Base-by-base conservation (phyloP, 768 basidiomycete species). In the Serpula lacrymans region DNA sequence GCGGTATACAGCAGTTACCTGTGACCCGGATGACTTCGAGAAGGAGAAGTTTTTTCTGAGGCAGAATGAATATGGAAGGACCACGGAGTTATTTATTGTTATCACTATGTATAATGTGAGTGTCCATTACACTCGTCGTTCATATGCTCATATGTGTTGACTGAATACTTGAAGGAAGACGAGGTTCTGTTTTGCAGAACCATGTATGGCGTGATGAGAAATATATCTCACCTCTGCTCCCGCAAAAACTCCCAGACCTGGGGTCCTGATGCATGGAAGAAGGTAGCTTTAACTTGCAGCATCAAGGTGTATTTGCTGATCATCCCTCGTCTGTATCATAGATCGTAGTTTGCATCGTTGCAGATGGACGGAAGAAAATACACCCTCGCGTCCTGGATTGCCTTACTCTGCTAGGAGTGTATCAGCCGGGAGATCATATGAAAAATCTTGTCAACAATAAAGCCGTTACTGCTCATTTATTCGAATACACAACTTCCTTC, bases 241-340 rank as follows among this genome's bases (percentile, higher is more conserved):
- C 79, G 95, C 22, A 89, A 88, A 56, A 85, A 85, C 45, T 91
- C 88, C 8, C 88, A 90, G 52, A 96, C 91, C 4, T 98, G 95
- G 95, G 95, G 95, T 3, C 78, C 81, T 3, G 92, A 95, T 32
- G 86, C 91, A 4, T 98, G 95, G 95, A 91, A 97, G 63, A 97
- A 96, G 77, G 86, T 80, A 35, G 48, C 13, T 25, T 14, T 32
- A 24, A n/a, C 7, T 29, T 26, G 11, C 5, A 16, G 14, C n/a
- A n/a, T n/a, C n/a, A n/a, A n/a, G n/a, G n/a, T n/a, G n/a, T n/a
- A n/a, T n/a, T n/a, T n/a, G n/a, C 5, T 34, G 20, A 22, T 34
- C 6, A 12, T 25, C n/a, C 46, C 13, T 37, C 17, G 13, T 28
- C 17, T 12, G 39, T 14, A 6, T 25, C 11, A 5, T 22, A 88